A percentile compares a stretch with the other conserved stretches of the same genome.
phyloP scores from a whole-genome alignment of 2,329 filamentous ascomycete genomes.

The Waltergamsia citrina region DNA sequence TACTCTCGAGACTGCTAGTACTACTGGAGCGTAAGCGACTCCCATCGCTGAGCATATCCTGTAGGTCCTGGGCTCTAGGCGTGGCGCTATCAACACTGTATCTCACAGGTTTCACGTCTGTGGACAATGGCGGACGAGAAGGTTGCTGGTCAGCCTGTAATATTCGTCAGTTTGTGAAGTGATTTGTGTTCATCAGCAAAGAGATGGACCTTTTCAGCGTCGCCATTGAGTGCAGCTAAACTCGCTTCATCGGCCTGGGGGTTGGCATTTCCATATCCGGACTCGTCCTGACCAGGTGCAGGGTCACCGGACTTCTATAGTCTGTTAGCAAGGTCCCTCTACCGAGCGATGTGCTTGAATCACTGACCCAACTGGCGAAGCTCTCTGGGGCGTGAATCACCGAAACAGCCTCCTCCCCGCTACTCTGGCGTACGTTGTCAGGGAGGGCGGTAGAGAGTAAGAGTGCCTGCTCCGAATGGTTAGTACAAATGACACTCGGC shows the following conservation, averaged over 20 bases:
- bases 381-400: slow-evolving; percentile 86
- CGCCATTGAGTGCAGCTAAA: slow-evolving; percentile 12
- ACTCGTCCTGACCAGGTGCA: slow-evolving; percentile 20
- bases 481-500: too few species aligned
- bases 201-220: slow-evolving; percentile 13
- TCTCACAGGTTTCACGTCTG: slow-evolving; percentile 55
- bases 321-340: slow-evolving; percentile 10
- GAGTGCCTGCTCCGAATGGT: slow-evolving; percentile 11
- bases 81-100: slow-evolving; percentile 65
- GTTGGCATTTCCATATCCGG: slow-evolving; percentile 16
- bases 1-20: slow-evolving; percentile 71
- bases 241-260: slow-evolving; percentile 25
- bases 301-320: slow-evolving; percentile 32
- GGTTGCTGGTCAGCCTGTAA: slow-evolving; percentile 17
- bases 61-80: slow-evolving; percentile 72
- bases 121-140: slow-evolving; percentile 64
- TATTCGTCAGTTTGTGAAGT: slow-evolving; percentile 7
- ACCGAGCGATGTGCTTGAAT: not conserved
- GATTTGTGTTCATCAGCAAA: slow-evolving; percentile 9
- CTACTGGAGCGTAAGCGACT: slow-evolving; percentile 54
- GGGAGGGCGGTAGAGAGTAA: slow-evolving; percentile 48
- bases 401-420: slow-evolving; percentile 74
- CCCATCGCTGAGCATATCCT: slow-evolving; percentile 56
- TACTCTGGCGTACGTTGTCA: slow-evolving; percentile 45
- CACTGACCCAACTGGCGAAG: slow-evolving; percentile 65